A percentile compares a stretch with the other conserved stretches of the same genome.
Evolutionary conservation across 2,329 filamentous ascomycete genomes (phyloP).

Genomic region (Helotiales sp.): DNA sequence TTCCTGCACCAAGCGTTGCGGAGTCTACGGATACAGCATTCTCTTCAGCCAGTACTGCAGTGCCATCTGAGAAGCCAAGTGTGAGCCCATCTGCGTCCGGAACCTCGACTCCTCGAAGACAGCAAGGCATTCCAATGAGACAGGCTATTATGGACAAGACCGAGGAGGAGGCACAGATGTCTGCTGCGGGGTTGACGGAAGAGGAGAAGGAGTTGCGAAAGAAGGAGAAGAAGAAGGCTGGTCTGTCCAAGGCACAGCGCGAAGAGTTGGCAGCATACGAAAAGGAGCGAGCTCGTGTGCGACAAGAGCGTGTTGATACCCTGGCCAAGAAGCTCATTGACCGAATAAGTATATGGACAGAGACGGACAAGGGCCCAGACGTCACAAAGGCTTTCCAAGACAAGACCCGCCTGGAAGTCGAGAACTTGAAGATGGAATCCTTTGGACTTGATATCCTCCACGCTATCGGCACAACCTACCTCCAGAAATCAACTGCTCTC

Average conservation of each 20-base stretch:
- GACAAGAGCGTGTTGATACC: conserved; percentile 87
- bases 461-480: conserved; percentile 89
- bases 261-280: conserved; percentile 91
- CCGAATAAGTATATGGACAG: conserved; percentile 92
- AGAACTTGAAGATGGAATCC: conserved; percentile 99
- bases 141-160: conserved; percentile 88
- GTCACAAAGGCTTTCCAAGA: conserved; percentile 90
- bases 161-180: conserved; percentile 73
- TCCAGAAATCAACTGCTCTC: conserved; percentile 84
- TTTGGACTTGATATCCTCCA: conserved; percentile 97
- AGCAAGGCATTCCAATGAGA: conserved; percentile 68
- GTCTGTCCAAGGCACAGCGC: conserved; percentile 86
- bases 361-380: conserved; percentile 87
- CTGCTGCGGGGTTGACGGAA: conserved; percentile 67
- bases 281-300: conserved; percentile 78
- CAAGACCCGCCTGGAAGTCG: conserved; percentile 92
- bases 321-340: conserved; percentile 85
- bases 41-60: conserved; percentile 34
- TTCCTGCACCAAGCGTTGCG: conserved; percentile 32
- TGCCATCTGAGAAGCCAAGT: conserved; percentile 34
- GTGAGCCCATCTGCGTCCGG: conserved; percentile 46
- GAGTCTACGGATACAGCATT: conserved; percentile 29
- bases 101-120: conserved; percentile 49
- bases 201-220: conserved; percentile 78
- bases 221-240: conserved; percentile 89